Base-by-base conservation (phyloP, 345 rosid genomes). In the Bruguiera parviflora region DNA sequence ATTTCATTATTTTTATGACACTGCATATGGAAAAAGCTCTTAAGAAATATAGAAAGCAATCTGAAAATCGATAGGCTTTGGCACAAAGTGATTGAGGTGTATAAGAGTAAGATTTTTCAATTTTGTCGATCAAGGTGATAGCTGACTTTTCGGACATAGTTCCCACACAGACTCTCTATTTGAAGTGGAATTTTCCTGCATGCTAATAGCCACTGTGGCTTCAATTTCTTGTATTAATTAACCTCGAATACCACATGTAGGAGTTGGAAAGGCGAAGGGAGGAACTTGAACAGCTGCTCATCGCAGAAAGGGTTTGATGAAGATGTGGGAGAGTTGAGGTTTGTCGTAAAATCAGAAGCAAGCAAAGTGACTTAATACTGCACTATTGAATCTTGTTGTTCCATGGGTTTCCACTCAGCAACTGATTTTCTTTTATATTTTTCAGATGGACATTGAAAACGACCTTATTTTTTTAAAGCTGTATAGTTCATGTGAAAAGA, bases 281-380 rank as follows among this genome's bases (percentile, higher is more conserved):
- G 74, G 96, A 95, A 57, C 90, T 95, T 49, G 94, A 95, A 81
- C 99, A 87, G 64, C 76, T 92, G 76, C 91, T 95, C 61, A 3
- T 95, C 28, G 68, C 68, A 59, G 92, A 89, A 75, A 74, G 76
- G 55, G 79, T 20, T 49, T 86, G 86, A 81, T 21, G 39, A 32
- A 21, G 35, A 57, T 49, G 21, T 5, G 37, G 64, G 5, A 5
- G 15, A 22, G 18, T 32, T 49, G 24, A 28, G 8, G 31, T 33
- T 15, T 15, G 67, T 60, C 55, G 33, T 47, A 70, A 29, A 15
- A 3, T 49, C 2, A 53, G 35, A 47, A 43, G 25, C 66, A 70
- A 53, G 56, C 28, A 25, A 15, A 31, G 52, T 11, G 16, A 43
- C 53, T 22, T 65, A 6, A 18, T 18, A 21, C 33, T 22, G 37